phyloP scores from a whole-genome alignment of 768 basidiomycete genomes.

The Podaxis sp. region DNA sequence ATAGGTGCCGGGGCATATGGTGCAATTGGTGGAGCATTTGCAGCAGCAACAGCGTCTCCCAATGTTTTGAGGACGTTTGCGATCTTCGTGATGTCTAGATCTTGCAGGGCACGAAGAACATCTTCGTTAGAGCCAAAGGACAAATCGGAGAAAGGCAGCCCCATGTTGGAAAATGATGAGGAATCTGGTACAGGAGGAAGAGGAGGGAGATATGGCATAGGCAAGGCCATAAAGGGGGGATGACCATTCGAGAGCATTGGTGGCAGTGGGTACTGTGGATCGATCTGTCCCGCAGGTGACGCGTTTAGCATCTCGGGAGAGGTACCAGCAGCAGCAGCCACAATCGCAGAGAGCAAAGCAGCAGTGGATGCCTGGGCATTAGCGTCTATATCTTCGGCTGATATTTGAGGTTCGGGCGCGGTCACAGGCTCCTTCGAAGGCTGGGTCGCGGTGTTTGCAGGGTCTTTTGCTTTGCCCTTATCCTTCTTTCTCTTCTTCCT shows the following conservation, averaged over 20 bases:
- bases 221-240: slow-evolving; percentile 31
- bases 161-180: slow-evolving; percentile 17
- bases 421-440: slow-evolving; percentile 1
- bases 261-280: slow-evolving; percentile 6
- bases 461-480: slow-evolving; percentile 34
- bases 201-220: slow-evolving; percentile 19
- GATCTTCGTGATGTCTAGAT: slow-evolving; percentile 71
- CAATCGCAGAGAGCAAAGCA: slow-evolving; percentile 63
- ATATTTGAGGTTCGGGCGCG: slow-evolving; percentile 10
- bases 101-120: slow-evolving; percentile 70
- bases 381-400: slow-evolving; percentile 32
- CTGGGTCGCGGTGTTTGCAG: background rate
- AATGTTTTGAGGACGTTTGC: slow-evolving; percentile 65
- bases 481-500: slow-evolving; percentile 29
- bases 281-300: background rate
- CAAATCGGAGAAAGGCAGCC: slow-evolving; percentile 35
- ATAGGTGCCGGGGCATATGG: slow-evolving; percentile 18
- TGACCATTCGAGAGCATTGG: background rate
- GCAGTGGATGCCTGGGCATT: slow-evolving; percentile 49
- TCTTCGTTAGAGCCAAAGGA: slow-evolving; percentile 65
- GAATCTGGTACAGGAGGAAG: slow-evolving; percentile 19
- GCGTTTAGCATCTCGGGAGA: slow-evolving; percentile 23
- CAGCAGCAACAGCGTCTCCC: slow-evolving; percentile 53
- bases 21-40: slow-evolving; percentile 32
- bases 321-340: slow-evolving; percentile 61